A percentile compares a stretch with the other conserved stretches of the same genome.
phyloP scores from a whole-genome alignment of 1,284 basidiomycete genomes.

The Malassezia pachydermatis region DNA sequence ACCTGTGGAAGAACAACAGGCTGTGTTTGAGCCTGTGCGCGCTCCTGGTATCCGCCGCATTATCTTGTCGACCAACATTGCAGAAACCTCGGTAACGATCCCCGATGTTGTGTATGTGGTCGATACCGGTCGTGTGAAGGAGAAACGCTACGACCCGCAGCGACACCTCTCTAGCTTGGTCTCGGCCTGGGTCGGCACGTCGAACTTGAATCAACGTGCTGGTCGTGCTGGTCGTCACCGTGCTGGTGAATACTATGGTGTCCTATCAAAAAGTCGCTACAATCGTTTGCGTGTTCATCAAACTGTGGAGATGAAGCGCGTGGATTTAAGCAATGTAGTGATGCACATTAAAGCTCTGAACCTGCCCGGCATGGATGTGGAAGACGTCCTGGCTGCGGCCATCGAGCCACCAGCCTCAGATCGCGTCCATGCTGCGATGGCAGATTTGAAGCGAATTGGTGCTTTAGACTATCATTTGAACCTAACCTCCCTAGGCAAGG shows the following conservation, averaged over 20 bases:
- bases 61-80: slow-evolving; percentile 89
- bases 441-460: slow-evolving; percentile 71
- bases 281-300: slow-evolving; percentile 66
- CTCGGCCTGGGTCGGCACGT: slow-evolving; percentile 79
- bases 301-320: slow-evolving; percentile 87
- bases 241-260: slow-evolving; percentile 79
- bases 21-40: slow-evolving; percentile 59
- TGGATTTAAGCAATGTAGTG: slow-evolving; percentile 46
- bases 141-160: slow-evolving; percentile 83
- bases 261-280: slow-evolving; percentile 62
- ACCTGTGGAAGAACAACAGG: slow-evolving; percentile 78
- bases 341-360: slow-evolving; percentile 94
- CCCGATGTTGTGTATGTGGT: slow-evolving; percentile 93
- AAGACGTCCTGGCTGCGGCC: slow-evolving; percentile 71
- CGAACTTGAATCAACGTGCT: slow-evolving; percentile 86
- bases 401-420: slow-evolving; percentile 81
- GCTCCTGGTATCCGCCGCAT: slow-evolving; percentile 59
- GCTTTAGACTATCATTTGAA: slow-evolving; percentile 69
- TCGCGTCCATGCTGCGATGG: slow-evolving; percentile 71
- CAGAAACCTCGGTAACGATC: slow-evolving; percentile 76
- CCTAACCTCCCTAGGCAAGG: slow-evolving; percentile 75
- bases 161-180: slow-evolving; percentile 76
- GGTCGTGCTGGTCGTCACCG: slow-evolving; percentile 89
- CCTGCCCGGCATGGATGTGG: slow-evolving; percentile 74
- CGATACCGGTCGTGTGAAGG: slow-evolving; percentile 78